Evolutionary conservation across 768 basidiomycete genomes (phyloP), one percentile per base, ranked within the genome.

Genomic region (Lactifluus piperatus): DNA sequence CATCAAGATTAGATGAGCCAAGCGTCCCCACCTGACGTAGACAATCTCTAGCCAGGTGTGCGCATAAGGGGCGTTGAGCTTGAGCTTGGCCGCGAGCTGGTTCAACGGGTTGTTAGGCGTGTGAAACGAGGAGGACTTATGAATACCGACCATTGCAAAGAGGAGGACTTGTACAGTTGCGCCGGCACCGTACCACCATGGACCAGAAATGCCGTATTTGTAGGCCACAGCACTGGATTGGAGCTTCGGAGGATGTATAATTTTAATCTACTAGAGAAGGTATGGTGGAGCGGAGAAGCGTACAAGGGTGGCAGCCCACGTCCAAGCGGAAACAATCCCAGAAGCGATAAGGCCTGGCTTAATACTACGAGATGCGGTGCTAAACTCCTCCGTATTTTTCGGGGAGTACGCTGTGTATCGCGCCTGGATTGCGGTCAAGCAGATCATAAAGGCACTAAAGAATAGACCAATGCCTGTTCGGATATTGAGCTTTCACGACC

Each of bases 261-360:
- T 29, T 30, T 57, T 37, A 64, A 26, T 20, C n/a, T 20, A 26
- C 3, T 7, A 11, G 13, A 32, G 4, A 46, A 39, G 3, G 13
- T 41, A 37, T 45, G 7, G 4, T 5, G 11, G 13, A 13, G 62
- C 29, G 32, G n/a, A 36, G 18, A 45, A 44, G 37, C 68, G 20
- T 57, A 85, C 85, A 58, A 89, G 71, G 0, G 87, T 90, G 20
- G 87, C 88, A 3, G 86, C 87, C 79, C 85, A 89, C n/a, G 91
- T 93, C 91, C 92, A 94, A 0, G 93, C 91, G 20, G 85, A 87
- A 22, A 95, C 92, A 59, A 97, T 94, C 1, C 94, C 94, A 29
- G 90, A 83, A 0, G 93, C 92, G 58, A 97, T 94, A 46, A 97
- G 76, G 13, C 94, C 94, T 8, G 94, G 91, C 64, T 94, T 94